Percentiles rank a stretch among this genome's conserved stretches.
phyloP scores from a whole-genome alignment of 371 early-diverging fungal genomes.

The Syncephalis plumigaleata region DNA sequence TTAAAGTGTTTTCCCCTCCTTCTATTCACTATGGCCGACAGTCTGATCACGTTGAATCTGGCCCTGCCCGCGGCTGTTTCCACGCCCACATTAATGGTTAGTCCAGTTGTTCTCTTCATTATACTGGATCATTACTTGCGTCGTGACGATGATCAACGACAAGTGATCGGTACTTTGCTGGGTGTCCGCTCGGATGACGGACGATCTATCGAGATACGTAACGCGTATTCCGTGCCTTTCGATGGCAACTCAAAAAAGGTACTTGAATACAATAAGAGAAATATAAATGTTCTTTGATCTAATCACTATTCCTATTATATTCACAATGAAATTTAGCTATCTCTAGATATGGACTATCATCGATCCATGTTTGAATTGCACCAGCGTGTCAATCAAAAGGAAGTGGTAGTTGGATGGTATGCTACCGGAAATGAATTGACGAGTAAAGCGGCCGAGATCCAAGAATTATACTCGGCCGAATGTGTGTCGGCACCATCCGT shows the following conservation, averaged over 20 bases:
- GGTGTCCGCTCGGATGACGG: slow-evolving; percentile 74
- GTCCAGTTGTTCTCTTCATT: slow-evolving; percentile 81
- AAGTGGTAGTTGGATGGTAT: slow-evolving; percentile 88
- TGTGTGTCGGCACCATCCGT: slow-evolving; percentile 66
- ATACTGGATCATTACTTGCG: slow-evolving; percentile 84
- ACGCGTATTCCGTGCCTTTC: slow-evolving; percentile 72
- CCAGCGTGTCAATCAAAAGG: slow-evolving; percentile 75
- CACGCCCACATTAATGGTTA: slow-evolving; percentile 17
- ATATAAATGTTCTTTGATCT: no score
- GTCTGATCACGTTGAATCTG: no score
- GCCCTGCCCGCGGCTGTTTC: no score
- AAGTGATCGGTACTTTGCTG: slow-evolving; percentile 80
- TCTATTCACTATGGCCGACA: no score
- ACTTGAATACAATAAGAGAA: no score
- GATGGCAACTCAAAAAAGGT: slow-evolving; percentile 43
- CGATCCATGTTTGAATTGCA: slow-evolving; percentile 70
- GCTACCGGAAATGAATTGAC: slow-evolving; percentile 52
- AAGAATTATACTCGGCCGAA: slow-evolving; percentile 74
- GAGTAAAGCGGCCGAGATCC: slow-evolving; percentile 63
- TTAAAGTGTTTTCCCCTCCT: no score
- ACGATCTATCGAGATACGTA: slow-evolving; percentile 68
- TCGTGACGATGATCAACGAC: slow-evolving; percentile 57
- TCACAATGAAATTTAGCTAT: no score
- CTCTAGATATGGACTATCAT: slow-evolving; percentile 81
- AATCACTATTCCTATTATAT: no score